phyloP scores from a whole-genome alignment of 768 basidiomycete genomes.

The Tulasnella sp. region DNA sequence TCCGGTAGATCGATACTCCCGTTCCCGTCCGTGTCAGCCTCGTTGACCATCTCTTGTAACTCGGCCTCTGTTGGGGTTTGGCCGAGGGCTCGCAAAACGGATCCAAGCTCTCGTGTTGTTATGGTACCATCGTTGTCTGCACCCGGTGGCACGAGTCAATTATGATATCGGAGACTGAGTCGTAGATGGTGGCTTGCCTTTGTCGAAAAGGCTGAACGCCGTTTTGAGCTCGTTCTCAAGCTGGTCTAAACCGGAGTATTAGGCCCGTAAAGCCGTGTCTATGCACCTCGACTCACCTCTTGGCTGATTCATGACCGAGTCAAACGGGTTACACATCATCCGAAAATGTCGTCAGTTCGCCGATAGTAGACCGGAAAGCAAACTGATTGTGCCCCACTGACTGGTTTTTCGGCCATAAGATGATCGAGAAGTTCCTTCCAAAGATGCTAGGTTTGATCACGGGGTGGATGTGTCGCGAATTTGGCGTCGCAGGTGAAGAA shows the following conservation, averaged over 20 bases:
- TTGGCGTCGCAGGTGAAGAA: neutral
- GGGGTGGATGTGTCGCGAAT: neutral
- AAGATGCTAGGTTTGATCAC: neutral
- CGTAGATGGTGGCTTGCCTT: constrained; percentile 27
- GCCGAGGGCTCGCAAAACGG: constrained; percentile 43
- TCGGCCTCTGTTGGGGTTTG: constrained; percentile 45
- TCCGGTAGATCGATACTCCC: constrained; percentile 43
- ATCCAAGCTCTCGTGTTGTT: constrained; percentile 40
- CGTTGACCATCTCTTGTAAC: constrained; percentile 44
- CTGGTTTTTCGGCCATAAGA: neutral
- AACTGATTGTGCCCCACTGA: neutral
- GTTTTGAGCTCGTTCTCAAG: constrained; percentile 38
- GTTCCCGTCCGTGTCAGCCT: constrained; percentile 44
- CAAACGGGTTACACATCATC: neutral
- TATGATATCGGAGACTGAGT: neutral
- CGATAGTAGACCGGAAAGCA: neutral
- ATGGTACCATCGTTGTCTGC: constrained; percentile 44
- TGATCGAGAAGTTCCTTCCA: neutral
- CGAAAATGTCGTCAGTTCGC: constrained; percentile 1
- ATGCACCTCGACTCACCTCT: neutral
- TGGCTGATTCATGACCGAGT: neutral
- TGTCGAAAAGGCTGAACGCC: constrained; percentile 43
- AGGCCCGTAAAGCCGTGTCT: neutral
- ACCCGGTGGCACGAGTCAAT: neutral
- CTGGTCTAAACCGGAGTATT: neutral